Evolutionary conservation across 2,329 filamentous ascomycete genomes (phyloP).

Genomic region (Aschersonia sp.): DNA sequence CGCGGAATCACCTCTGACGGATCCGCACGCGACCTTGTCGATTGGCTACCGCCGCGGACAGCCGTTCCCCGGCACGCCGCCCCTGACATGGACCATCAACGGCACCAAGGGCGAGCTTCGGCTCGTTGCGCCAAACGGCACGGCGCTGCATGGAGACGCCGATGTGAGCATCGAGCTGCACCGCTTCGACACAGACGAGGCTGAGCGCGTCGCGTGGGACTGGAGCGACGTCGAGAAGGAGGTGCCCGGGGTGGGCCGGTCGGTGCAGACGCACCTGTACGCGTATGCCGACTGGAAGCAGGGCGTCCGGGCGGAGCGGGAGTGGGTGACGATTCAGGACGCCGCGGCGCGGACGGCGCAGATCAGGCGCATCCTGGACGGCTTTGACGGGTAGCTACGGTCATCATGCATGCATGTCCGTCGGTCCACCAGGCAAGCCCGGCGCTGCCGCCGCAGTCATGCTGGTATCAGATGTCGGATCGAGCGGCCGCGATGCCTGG

Average conservation of each 20-base stretch:
- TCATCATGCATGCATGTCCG: no score
- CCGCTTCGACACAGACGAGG: slow-evolving; percentile 28
- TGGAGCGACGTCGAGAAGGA: slow-evolving; percentile 14
- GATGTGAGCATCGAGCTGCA: slow-evolving; percentile 31
- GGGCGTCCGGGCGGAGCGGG: not conserved
- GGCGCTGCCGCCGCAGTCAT: no score
- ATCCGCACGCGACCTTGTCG: slow-evolving; percentile 23
- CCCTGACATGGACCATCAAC: slow-evolving; percentile 32
- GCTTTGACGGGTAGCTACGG: not conserved
- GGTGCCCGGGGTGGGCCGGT: not conserved
- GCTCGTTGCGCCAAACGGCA: slow-evolving; percentile 16
- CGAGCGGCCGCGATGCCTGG: no score
- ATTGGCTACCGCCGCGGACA: slow-evolving; percentile 31
- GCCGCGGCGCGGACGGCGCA: not conserved
- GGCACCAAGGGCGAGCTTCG: slow-evolving; percentile 37
- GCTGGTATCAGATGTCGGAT: no score
- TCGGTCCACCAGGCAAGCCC: no score
- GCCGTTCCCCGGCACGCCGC: slow-evolving; percentile 30
- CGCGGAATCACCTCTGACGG: slow-evolving; percentile 1
- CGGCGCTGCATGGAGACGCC: slow-evolving; percentile 18
- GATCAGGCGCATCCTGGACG: not conserved
- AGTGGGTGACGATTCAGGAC: slow-evolving; percentile 1
- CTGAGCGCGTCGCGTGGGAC: slow-evolving; percentile 26
- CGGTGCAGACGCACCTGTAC: not conserved
- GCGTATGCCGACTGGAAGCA: slow-evolving; percentile 2